Base-by-base conservation (phyloP, 176 grass and related monocot genomes). In the Tillandsia fasciculata region DNA sequence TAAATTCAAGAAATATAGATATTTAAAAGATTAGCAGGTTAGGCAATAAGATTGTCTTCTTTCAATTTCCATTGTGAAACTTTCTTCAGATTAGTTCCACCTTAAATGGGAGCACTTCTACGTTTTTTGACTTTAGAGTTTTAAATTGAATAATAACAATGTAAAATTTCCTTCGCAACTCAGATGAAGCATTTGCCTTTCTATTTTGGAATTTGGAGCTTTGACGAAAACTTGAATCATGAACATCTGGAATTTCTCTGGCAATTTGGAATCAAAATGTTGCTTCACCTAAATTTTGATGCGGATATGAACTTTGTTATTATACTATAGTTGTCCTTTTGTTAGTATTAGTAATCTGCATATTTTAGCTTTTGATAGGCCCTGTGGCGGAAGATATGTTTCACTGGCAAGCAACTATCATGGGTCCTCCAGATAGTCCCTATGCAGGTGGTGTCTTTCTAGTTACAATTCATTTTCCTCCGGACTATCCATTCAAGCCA, bases 341-440 rank as follows among this genome's bases (percentile, higher is more conserved):
- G 33, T 57, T 61, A 9, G n/a, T 61, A 23, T 9, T 20, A 61
- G 15, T 61, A 61, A 61, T 18, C 56, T 49, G 7, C 10, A 67
- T 67, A 14, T 67, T 49, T 53, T 27, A 24, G 11, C 50, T 27
- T 70, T 51, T 53, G 49, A 53, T 50, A 70, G 68, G 68, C 18
- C 68, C 68, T 15, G 68, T 70, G 68, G 68, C 68, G 53, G 68
- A 53, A 70, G 68, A 70, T 27, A 70, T 70, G 68, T 70, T 70
- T 26, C 68, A 70, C 68, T 70, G 68, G 68, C 68, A 70, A 70
- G 68, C 68, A 52, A 70, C 68, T 51, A 70, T 70, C 14, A 70
- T 70, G 68, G 68, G 68, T 70, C 68, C 68, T 15, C 68, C 68
- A 13, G 68, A 70, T 70, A 70, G 68, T 15, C 68, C 68, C 6